Evolutionary conservation across 2,329 filamentous ascomycete species (phyloP), one percentile per base, ranked within the genome.

Genomic region (Leptosphaerulina australis): DNA sequence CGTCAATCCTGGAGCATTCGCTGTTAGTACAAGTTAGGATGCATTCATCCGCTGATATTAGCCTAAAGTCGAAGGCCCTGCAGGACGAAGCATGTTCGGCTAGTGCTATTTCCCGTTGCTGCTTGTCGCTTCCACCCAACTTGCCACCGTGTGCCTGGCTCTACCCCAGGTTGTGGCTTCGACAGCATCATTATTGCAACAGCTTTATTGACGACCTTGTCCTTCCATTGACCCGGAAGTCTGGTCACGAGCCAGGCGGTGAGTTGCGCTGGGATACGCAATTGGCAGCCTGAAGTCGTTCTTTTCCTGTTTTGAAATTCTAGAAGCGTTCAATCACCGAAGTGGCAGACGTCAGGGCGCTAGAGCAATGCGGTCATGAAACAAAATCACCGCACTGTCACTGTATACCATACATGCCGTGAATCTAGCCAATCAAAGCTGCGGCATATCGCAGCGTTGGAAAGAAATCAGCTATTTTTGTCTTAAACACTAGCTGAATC

Each of bases 1-100:
- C 55, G 63, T 56, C 60, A 63, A 68, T 67, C 64, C 39, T 50
- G 34, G 58, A 48, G 51, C 33, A 31, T 49, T 55, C 33, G 44
- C 33, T 53, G 50, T 44, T 34, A 29, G 44, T 33, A 35, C 37
- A 47, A 47, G 37, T 53, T 34, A 53, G 44, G 33, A 36, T 43
- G 26, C 26, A 33, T 53, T 53, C 44, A 53, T 21, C 50, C 50
- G 50, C 37, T 29, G 37, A 15, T n/a, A 58, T 57, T 61, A 59
- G 60, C 58, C 56, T 51, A 51, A 51, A 41, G 20, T 51, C 41
- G n/a, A 11, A 22, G 20, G 41, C 48, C 48, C 48, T 43, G 48
- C 48, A 51, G 18, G 31, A 33, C 15, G 30, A 18, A 41, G 25
- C 47, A 40, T 17, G 36, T 33, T 36, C 30, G 31, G 41, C 41